Conservation (phyloP, 306 rosid species). For the Gastrolobium villosum region DNA sequence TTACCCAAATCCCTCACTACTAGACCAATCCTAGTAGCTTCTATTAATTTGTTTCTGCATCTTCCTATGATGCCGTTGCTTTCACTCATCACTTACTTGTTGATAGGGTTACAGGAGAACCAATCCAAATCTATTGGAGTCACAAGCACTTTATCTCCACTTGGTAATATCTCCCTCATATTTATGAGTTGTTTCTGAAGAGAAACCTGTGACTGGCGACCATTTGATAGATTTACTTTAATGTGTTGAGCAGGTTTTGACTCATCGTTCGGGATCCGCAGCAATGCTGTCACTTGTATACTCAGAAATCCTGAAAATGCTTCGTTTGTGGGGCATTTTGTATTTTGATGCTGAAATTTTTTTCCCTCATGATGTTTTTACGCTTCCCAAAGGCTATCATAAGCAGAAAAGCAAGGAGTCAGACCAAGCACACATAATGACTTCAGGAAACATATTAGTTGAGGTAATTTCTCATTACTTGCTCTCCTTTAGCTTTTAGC, state of each 20-base stretch:
- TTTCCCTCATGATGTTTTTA: constrained; percentile 73
- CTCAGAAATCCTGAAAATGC: constrained; percentile 91
- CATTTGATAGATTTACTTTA: constrained; percentile 44
- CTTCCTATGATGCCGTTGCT: constrained; percentile 30
- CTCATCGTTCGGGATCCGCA: constrained; percentile 86
- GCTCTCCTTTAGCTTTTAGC: constrained; percentile 7
- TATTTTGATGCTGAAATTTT: constrained; percentile 92
- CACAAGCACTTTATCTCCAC: constrained; percentile 82
- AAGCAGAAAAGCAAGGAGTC: constrained; percentile 92
- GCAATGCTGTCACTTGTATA: constrained; percentile 85
- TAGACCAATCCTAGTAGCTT: no score
- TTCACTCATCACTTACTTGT: constrained; percentile 41
- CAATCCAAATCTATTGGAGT: constrained; percentile 61
- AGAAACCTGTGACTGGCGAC: constrained; percentile 27
- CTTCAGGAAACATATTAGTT: constrained; percentile 76
- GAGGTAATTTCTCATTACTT: constrained; percentile 64
- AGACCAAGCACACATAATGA: constrained; percentile 86
- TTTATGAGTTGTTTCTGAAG: constrained; percentile 34
- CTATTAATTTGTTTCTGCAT: neutral
- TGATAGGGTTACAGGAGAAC: constrained; percentile 82
- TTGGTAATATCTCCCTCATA: constrained; percentile 59
- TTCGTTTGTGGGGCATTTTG: constrained; percentile 92
- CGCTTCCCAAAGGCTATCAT: constrained; percentile 85
- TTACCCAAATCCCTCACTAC: no score
- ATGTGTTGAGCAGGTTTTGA: constrained; percentile 77